Conservation (phyloP, 2,329 filamentous ascomycete genomes). For the Byssothecium circinans region DNA sequence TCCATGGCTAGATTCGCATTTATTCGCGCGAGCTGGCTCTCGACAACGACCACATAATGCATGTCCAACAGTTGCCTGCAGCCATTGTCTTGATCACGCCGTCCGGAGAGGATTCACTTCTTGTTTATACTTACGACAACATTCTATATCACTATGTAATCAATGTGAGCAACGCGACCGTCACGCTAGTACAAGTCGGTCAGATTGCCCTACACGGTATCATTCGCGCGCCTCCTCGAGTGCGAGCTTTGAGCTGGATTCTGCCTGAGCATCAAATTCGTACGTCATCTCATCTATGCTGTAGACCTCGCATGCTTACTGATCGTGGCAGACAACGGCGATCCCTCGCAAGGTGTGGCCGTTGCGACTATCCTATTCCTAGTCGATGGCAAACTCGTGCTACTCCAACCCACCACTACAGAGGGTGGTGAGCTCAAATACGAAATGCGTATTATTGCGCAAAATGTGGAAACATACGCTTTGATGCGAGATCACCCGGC, state of each 20-base stretch:
- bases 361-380: slow-evolving; percentile 92
- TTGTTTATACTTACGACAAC: slow-evolving; percentile 98
- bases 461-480: slow-evolving; percentile 94
- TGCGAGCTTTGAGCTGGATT: slow-evolving; percentile 93
- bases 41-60: slow-evolving; percentile 71
- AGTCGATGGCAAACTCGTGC: slow-evolving; percentile 94
- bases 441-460: slow-evolving; percentile 94
- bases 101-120: slow-evolving; percentile 88
- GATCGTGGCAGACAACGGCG: slow-evolving; percentile 66
- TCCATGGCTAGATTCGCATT: slow-evolving; percentile 65
- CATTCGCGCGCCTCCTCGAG: slow-evolving; percentile 86
- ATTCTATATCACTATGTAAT: slow-evolving; percentile 94
- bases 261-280: slow-evolving; percentile 85
- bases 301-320: neutral
- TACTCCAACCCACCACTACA: slow-evolving; percentile 83
- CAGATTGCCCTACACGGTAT: slow-evolving; percentile 98
- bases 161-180: slow-evolving; percentile 66
- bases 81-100: slow-evolving; percentile 88
- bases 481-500: slow-evolving; percentile 83
- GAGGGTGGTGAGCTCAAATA: slow-evolving; percentile 88
- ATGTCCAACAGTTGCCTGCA: slow-evolving; percentile 75
- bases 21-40: slow-evolving; percentile 86
- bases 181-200: slow-evolving; percentile 87
- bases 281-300: slow-evolving; percentile 39
- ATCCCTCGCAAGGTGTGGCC: slow-evolving; percentile 92